These are phyloP conservation scores for Cryptosporidium felis DNA, from an alignment of 169 alveolate genomes.

Conservation along the genomic window DNA sequence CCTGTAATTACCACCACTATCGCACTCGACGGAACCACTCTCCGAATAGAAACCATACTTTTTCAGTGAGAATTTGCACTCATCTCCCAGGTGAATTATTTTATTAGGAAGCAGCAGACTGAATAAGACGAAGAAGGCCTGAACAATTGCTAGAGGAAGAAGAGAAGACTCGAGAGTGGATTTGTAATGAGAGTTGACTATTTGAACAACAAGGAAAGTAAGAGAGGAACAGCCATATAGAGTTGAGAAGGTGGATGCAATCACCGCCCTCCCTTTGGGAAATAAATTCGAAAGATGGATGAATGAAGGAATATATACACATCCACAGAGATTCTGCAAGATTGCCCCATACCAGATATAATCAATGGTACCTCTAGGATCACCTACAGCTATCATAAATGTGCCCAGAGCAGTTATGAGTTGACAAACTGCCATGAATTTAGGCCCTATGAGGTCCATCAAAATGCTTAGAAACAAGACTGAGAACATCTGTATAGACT, in stretches of 20 bases:
- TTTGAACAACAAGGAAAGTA: constrained; percentile 30
- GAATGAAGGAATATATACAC: constrained; percentile 65
- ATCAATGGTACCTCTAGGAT: constrained; percentile 32
- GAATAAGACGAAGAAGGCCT: constrained; percentile 19
- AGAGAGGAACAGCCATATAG: constrained; percentile 63
- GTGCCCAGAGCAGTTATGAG: constrained; percentile 45
- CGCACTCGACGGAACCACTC: not conserved
- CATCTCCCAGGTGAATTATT: constrained; percentile 31
- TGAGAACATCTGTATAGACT: constrained; percentile 48
- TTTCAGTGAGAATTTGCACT: constrained; percentile 17
- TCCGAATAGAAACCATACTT: constrained; percentile 31
- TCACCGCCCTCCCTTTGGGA: constrained; percentile 27
- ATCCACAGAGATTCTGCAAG: constrained; percentile 57
- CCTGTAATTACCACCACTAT: not conserved
- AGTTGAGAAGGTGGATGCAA: constrained; percentile 60
- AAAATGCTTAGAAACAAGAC: constrained; percentile 33
- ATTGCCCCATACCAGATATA: constrained; percentile 35
- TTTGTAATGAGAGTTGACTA: constrained; percentile 3
- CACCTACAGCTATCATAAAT: constrained; percentile 30
- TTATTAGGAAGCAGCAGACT: constrained; percentile 23
- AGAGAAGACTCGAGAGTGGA: not conserved
- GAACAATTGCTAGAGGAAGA: constrained; percentile 30
- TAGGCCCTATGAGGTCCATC: constrained; percentile 58
- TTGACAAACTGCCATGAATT: constrained; percentile 57
- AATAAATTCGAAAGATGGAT: constrained; percentile 56